Base-by-base conservation (phyloP, 371 early-diverging fungal species). In the Rhizoclosmatium hyalinum region DNA sequence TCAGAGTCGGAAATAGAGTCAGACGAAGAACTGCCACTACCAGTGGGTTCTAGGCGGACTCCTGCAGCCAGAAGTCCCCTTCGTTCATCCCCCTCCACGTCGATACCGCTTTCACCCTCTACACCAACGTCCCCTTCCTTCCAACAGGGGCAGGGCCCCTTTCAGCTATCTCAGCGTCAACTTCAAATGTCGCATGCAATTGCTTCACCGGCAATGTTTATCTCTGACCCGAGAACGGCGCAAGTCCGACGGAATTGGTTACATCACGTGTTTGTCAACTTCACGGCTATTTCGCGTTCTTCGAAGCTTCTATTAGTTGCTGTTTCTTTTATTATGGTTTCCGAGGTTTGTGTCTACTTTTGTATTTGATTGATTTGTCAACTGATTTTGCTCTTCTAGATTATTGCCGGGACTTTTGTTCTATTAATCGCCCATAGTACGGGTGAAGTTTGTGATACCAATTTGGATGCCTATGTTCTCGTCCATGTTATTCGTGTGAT, bases 401-500 rank as follows among this genome's bases (percentile, higher is more conserved):
- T 74, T 43, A 17, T 74, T n/a, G 19, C 39, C 10, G 63, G 71
- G 3, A 54, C 74, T n/a, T 74, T 68, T 44, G 54, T 65, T 5
- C 61, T 74, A 6, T 32, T 67, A 5, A 46, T 67, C 17, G 45
- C 74, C 10, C 58, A 67, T 24, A 32, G 42, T n/a, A 71, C 61
- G 2, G 68, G 68, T 4, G 74, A 74, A 65, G 64, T 65, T 14
- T 74, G 74, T 47, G 68, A 74, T 41, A 50, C 39, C 12, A 19
- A 21, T 12, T 42, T 74, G 10, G 65, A 65, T 47, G 44, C 67
- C 3, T 74, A 67, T 41, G 43, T 74, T 17, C 19, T 67, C 39
- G 68, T 74, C 5, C 44, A 65, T 24, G 65, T 47, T 24, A 17
- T 74, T n/a, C 54, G 74, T 3, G 74, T 55, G 3, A 8, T 58